A percentile compares a stretch with the other conserved stretches of the same genome.
These are phyloP conservation scores for Cyclostephanos tholiformis DNA, from an alignment of 108 stramenopile genomes.

Conservation along the genomic window DNA sequence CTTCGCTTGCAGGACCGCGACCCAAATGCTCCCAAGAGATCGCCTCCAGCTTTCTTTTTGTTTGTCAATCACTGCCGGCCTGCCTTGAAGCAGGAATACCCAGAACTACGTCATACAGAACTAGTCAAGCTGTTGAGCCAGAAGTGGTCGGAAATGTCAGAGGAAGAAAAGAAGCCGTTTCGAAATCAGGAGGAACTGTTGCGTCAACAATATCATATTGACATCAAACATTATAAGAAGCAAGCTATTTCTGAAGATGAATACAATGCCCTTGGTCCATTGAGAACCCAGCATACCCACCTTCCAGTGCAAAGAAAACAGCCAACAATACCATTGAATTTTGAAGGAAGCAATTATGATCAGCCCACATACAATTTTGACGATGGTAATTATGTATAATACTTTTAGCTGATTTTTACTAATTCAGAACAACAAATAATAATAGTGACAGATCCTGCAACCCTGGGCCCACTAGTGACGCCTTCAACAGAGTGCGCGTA, in stretches of 20 bases:
- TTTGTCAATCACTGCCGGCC: slow-evolving; percentile 43
- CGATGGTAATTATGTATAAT: neutral
- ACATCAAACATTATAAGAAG: slow-evolving; percentile 22
- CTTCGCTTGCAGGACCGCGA: slow-evolving; percentile 19
- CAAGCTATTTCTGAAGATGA: slow-evolving; percentile 4
- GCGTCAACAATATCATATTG: slow-evolving; percentile 32
- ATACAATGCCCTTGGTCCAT: neutral
- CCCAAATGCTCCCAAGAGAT: slow-evolving; percentile 59
- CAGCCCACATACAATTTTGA: neutral
- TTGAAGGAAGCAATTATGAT: neutral
- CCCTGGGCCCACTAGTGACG: neutral
- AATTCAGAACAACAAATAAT: neutral
- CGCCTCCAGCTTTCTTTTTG: slow-evolving; percentile 60
- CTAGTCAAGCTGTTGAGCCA: slow-evolving; percentile 52
- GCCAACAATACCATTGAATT: neutral
- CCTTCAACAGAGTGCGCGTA: slow-evolving; percentile 52
- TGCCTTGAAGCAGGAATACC: slow-evolving; percentile 43
- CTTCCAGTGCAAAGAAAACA: neutral
- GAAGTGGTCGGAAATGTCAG: slow-evolving; percentile 49
- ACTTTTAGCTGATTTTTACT: too few relatives aligned
- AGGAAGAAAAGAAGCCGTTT: slow-evolving; percentile 51
- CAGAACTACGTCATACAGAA: slow-evolving; percentile 54
- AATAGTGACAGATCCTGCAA: neutral
- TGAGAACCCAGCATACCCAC: neutral
- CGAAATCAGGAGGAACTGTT: slow-evolving; percentile 33